These are phyloP conservation scores for Emydomyces testavorans DNA, from an alignment of 2,329 filamentous ascomycete species.

Conservation along the genomic window DNA sequence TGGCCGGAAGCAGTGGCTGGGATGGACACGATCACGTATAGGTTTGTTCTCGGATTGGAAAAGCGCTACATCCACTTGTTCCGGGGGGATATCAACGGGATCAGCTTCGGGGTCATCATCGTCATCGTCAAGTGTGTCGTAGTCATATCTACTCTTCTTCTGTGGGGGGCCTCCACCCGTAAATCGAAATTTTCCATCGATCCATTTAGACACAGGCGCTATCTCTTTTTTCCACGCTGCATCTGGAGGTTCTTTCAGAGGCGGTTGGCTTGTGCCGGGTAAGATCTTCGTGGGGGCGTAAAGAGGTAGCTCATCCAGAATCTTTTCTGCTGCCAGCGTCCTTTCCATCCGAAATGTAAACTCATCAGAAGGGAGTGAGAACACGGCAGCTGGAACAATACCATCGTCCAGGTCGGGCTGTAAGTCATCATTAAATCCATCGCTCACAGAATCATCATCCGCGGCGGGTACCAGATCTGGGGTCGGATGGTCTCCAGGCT, in stretches of 20 bases:
- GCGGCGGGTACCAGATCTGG: slow-evolving; percentile 57
- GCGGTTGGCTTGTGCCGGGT: slow-evolving; percentile 47
- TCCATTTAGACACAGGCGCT: slow-evolving; percentile 74
- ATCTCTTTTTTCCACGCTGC: slow-evolving; percentile 64
- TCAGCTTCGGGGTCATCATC: slow-evolving; percentile 48
- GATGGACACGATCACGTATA: slow-evolving; percentile 79
- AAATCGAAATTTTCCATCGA: slow-evolving; percentile 67
- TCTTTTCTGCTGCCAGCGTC: slow-evolving; percentile 61
- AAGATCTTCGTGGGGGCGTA: slow-evolving; percentile 53
- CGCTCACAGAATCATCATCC: slow-evolving; percentile 47
- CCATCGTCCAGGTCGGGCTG: slow-evolving; percentile 35
- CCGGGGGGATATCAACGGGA: slow-evolving; percentile 44
- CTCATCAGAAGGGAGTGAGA: slow-evolving; percentile 69
- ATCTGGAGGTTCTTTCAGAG: slow-evolving; percentile 54
- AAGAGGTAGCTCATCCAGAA: slow-evolving; percentile 70
- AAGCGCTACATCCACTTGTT: slow-evolving; percentile 66
- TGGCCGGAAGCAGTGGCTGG: slow-evolving; percentile 83
- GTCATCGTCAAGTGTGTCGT: slow-evolving; percentile 52
- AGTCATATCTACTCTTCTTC: slow-evolving; percentile 75
- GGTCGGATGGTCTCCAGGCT: slow-evolving; percentile 39
- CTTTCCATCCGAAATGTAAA: slow-evolving; percentile 66
- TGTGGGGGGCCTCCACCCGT: slow-evolving; percentile 52
- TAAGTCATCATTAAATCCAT: slow-evolving; percentile 37
- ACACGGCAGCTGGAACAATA: slow-evolving; percentile 62
- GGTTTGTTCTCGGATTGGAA: slow-evolving; percentile 83